Base-by-base conservation (phyloP, 139 green algal genomes). In the Tetradesmus obliquus region DNA sequence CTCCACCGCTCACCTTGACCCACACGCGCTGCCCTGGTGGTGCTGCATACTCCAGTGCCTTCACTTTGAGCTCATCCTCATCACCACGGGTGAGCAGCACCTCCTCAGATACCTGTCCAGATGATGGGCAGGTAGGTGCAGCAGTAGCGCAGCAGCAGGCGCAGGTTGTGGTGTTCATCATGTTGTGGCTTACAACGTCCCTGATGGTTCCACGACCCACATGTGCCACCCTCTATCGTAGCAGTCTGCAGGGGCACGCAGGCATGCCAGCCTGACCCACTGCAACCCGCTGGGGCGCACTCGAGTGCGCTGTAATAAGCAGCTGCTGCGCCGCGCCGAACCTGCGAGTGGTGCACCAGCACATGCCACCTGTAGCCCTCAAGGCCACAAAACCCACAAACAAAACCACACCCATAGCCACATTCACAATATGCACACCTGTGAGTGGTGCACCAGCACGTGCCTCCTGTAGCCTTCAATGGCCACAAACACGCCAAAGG, bases 401-500 rank as follows among this genome's bases (percentile, higher is more conserved):
- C 90, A 93, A 92, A 72, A 96, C 93, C 20, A 88, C 74, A 45
- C 93, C 94, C 3, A 69, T 69, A 55, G 93, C 87, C 72, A 51
- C 4, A 53, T 5, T 55, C 76, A 1, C 5, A 55, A 6, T 53
- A 7, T n/a, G 10, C 69, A 8, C 86, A 93, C 95, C 93, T 96
- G 93, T 13, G 91, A 88, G 90, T 95, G 89, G 91, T 96, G 94
- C 82, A 96, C 94, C 22, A 96, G 88, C 17, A 94, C 94, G 51
- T 96, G 90, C 12, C 88, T 84, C 10, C 89, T 82, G 90, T 90
- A 94, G 6, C 94, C 93, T 2, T 91, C 84, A 5, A 96, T 74
- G 1, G 80, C 79, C 54, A 97, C 91, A 82, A 97, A 97, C 22
- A 97, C 74, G 2, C 95, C 95, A 90, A 96, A 97, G 54, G 94